phyloP scores from a whole-genome alignment of 2,329 filamentous ascomycete species.

The Venturia asperata region DNA sequence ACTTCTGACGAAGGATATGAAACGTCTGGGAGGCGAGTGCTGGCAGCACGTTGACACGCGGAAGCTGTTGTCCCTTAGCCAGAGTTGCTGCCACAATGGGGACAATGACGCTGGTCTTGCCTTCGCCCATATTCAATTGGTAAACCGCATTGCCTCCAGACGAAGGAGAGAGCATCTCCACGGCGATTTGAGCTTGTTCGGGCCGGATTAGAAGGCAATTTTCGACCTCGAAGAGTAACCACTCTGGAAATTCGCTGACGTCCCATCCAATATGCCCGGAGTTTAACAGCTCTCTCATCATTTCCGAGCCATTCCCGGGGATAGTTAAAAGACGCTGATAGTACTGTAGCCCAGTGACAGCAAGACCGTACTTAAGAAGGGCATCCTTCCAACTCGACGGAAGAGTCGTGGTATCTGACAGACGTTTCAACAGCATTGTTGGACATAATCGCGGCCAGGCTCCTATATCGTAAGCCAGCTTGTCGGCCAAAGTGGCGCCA shows the following conservation, averaged over 20 bases:
- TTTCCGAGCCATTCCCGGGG: constrained; percentile 25
- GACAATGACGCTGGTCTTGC: constrained; percentile 59
- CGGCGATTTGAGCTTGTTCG: constrained; percentile 53
- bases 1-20: constrained; percentile 43
- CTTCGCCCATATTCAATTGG: constrained; percentile 55
- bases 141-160: constrained; percentile 49
- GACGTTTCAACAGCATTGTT: constrained; percentile 39
- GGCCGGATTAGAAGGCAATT: constrained; percentile 52
- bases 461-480: constrained; percentile 23
- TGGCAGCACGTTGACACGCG: constrained; percentile 48
- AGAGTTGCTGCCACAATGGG: constrained; percentile 48
- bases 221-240: constrained; percentile 58
- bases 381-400: not conserved
- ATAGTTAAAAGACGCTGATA: not conserved
- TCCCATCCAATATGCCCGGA: constrained; percentile 48
- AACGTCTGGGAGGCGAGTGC: constrained; percentile 49
- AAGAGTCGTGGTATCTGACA: constrained; percentile 26
- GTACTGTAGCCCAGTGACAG: not conserved
- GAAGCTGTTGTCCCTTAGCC: constrained; percentile 35
- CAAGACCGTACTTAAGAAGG: not conserved
- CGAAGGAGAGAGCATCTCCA: constrained; percentile 47
- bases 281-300: constrained; percentile 37
- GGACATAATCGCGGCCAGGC: constrained; percentile 42
- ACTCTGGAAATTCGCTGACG: constrained; percentile 47
- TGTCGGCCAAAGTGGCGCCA: not conserved